These are phyloP conservation scores for Phytophthora pinifolia DNA, from an alignment of 352 stramenopile species.

Conservation along the genomic window DNA sequence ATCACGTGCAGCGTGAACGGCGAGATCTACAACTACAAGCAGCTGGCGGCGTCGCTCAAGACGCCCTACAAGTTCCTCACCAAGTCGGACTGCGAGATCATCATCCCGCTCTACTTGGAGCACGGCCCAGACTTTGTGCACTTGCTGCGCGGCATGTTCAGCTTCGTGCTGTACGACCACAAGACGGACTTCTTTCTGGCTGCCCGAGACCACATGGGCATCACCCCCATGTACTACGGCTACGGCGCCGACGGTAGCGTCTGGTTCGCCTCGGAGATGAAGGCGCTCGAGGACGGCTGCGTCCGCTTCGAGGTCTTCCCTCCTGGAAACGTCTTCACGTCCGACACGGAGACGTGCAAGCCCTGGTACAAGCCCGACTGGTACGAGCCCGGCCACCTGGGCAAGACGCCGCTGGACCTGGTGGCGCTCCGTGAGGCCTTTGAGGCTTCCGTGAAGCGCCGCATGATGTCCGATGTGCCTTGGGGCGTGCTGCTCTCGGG, in stretches of 20 bases:
- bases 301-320: constrained; percentile 89
- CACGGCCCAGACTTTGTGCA: constrained; percentile 90
- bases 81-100: constrained; percentile 98
- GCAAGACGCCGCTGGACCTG: constrained; percentile 65
- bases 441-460: constrained; percentile 92
- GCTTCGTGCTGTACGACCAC: constrained; percentile 97
- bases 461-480: constrained; percentile 99
- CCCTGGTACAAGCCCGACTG: constrained; percentile 96
- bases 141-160: constrained; percentile 98
- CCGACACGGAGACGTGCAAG: constrained; percentile 88
- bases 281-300: constrained; percentile 90
- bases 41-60: constrained; percentile 88
- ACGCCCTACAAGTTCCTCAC: constrained; percentile 94
- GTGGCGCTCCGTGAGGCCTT: constrained; percentile 89
- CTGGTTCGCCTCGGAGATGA: constrained; percentile 98
- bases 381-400: constrained; percentile 79
- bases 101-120: constrained; percentile 96
- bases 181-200: constrained; percentile 94
- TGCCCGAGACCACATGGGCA: constrained; percentile 97
- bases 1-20: constrained; percentile 98
- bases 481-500: constrained; percentile 98
- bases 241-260: constrained; percentile 96
- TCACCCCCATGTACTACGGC: constrained; percentile 98
- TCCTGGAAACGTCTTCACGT: constrained; percentile 89
- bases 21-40: constrained; percentile 99